These are phyloP conservation scores for Serendipita sp. DNA, from an alignment of 768 basidiomycete species.

Conservation along the genomic window DNA sequence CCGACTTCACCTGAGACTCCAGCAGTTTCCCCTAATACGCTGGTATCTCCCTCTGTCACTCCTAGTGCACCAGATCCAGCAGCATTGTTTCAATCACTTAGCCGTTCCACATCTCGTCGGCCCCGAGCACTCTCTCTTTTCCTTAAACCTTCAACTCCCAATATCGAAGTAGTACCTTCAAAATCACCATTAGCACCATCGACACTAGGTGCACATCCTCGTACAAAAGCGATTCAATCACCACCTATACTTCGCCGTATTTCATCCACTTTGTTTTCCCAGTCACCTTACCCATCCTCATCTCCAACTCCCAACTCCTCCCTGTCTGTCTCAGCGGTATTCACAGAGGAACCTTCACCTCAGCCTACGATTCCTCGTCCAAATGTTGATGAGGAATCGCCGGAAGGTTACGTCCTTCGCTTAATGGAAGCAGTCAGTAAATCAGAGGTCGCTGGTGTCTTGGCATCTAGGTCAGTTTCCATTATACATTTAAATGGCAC, in stretches of 20 bases:
- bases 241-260: not conserved
- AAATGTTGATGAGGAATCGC: slow-evolving; percentile 41
- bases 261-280: not conserved
- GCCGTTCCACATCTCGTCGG: not conserved
- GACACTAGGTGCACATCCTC: not conserved
- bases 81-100: no score
- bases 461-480: slow-evolving; percentile 59
- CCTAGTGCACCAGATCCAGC: no score
- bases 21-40: no score
- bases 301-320: not conserved
- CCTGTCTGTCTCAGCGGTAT: not conserved
- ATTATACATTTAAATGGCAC: not conserved
- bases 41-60: no score
- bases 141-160: not conserved
- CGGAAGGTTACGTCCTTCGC: slow-evolving; percentile 51
- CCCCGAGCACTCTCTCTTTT: not conserved
- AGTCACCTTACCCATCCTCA: not conserved
- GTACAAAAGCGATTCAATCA: not conserved
- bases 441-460: slow-evolving; percentile 59
- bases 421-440: slow-evolving; percentile 50
- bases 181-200: not conserved
- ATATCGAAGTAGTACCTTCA: not conserved
- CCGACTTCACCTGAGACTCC: no score
- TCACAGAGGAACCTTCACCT: not conserved
- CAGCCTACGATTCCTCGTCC: slow-evolving; percentile 26